Conservation (phyloP, 352 stramenopile species). For the Pythium sukuiense region DNA sequence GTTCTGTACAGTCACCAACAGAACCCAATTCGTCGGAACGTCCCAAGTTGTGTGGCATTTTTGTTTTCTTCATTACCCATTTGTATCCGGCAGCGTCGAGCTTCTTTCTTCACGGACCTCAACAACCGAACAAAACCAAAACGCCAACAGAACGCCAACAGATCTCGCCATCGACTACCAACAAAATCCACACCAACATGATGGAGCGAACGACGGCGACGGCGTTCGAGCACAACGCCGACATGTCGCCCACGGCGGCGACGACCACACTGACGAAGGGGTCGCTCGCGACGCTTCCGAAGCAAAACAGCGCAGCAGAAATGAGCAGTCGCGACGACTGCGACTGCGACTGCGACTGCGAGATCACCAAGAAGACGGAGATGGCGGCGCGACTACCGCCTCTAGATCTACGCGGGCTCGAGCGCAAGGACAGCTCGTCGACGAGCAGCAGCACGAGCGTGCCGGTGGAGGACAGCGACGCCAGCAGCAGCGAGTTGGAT, state of each 20-base stretch:
- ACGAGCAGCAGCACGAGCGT: constrained; percentile 28
- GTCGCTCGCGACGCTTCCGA: constrained; percentile 21
- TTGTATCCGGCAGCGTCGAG: background rate
- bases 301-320: background rate
- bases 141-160: constrained; percentile 6
- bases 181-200: constrained; percentile 7
- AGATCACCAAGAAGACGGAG: background rate
- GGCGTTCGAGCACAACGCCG: constrained; percentile 18
- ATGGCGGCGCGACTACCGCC: constrained; percentile 16
- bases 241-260: background rate
- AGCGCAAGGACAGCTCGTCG: constrained; percentile 28
- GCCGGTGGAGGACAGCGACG: constrained; percentile 31
- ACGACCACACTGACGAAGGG: background rate
- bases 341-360: background rate
- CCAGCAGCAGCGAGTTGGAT: constrained; percentile 32
- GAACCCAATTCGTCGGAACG: constrained; percentile 24
- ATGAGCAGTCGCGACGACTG: background rate
- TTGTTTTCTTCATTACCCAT: constrained; percentile 10
- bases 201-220: constrained; percentile 20
- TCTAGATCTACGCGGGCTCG: constrained; percentile 22
- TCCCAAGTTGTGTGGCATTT: constrained; percentile 8
- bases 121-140: background rate
- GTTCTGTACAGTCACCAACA: constrained; percentile 8
- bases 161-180: background rate
- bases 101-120: background rate